phyloP scores from a whole-genome alignment of 2,329 filamentous ascomycete species.

The Botryosphaeria dothidea region DNA sequence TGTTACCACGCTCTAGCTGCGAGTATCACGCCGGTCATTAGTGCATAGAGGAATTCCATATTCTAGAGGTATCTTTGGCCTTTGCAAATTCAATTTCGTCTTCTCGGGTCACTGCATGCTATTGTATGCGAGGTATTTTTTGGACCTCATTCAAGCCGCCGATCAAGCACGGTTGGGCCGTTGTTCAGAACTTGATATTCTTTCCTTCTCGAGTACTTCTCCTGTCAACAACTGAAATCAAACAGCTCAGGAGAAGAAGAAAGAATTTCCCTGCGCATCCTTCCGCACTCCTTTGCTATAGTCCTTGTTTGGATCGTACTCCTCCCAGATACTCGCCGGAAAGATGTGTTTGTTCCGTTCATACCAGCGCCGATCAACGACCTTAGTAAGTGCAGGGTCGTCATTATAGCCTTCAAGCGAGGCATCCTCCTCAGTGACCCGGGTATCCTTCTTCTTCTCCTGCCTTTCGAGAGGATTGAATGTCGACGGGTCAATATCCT shows the following conservation, averaged over 20 bases:
- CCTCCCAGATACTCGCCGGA: conserved; percentile 91
- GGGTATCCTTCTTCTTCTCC: conserved; percentile 35
- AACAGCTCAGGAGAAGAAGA: conserved; percentile 59
- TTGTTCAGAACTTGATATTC: too few relatives aligned
- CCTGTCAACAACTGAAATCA: neutral
- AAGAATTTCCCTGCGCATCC: conserved; percentile 86
- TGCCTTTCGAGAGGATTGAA: conserved; percentile 46
- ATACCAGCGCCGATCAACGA: conserved; percentile 96
- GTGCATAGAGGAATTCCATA: too few relatives aligned
- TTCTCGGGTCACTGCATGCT: too few relatives aligned
- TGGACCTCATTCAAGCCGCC: too few relatives aligned
- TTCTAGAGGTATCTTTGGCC: too few relatives aligned
- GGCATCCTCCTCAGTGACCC: conserved; percentile 29
- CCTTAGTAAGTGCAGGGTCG: conserved; percentile 82
- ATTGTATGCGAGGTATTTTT: too few relatives aligned
- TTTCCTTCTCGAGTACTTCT: neutral
- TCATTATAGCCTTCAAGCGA: conserved; percentile 71
- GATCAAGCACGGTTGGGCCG: too few relatives aligned
- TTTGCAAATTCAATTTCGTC: too few relatives aligned
- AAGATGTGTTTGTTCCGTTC: conserved; percentile 98
- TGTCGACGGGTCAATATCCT: conserved; percentile 26
- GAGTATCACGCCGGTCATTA: too few relatives aligned
- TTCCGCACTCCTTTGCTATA: conserved; percentile 76
- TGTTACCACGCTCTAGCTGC: too few relatives aligned
- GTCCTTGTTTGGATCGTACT: conserved; percentile 88